These are phyloP conservation scores for Globisporangium nodosum DNA, from an alignment of 352 stramenopile species.

Conservation along the genomic window DNA sequence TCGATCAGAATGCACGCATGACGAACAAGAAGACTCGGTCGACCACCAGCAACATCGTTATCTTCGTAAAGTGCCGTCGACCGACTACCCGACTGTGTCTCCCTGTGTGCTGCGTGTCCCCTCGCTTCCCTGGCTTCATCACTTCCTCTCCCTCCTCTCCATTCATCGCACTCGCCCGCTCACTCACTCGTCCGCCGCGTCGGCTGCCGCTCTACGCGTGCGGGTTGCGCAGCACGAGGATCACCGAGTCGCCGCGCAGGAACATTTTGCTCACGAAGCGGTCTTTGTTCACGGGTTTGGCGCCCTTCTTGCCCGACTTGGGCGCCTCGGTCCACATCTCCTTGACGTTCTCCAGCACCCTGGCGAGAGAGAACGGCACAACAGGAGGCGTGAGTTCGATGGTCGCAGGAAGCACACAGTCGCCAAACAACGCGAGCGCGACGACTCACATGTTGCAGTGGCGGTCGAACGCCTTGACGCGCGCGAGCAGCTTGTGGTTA, in stretches of 20 bases:
- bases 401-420: neutral
- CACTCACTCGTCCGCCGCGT: neutral
- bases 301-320: constrained; percentile 95
- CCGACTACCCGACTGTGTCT: neutral
- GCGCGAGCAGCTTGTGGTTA: constrained; percentile 99
- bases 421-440: neutral
- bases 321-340: constrained; percentile 99
- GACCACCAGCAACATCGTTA: neutral
- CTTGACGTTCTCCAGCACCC: constrained; percentile 99
- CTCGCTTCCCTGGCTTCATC: neutral
- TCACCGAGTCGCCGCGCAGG: constrained; percentile 98
- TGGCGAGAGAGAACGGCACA: constrained; percentile 17
- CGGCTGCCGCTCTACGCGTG: constrained; percentile 50
- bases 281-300: constrained; percentile 97
- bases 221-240: constrained; percentile 98
- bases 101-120: too few species aligned
- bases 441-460: constrained; percentile 98
- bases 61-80: too few species aligned
- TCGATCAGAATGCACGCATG: too few species aligned
- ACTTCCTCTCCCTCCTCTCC: neutral
- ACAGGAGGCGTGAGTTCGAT: neutral
- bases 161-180: neutral
- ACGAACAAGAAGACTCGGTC: too few species aligned
- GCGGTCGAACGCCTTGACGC: constrained; percentile 99
- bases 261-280: constrained; percentile 99